Percentiles rank a stretch among this genome's conserved stretches.
Conservation (phyloP, 2,329 filamentous ascomycete genomes). For the Fusarium sp. region DNA sequence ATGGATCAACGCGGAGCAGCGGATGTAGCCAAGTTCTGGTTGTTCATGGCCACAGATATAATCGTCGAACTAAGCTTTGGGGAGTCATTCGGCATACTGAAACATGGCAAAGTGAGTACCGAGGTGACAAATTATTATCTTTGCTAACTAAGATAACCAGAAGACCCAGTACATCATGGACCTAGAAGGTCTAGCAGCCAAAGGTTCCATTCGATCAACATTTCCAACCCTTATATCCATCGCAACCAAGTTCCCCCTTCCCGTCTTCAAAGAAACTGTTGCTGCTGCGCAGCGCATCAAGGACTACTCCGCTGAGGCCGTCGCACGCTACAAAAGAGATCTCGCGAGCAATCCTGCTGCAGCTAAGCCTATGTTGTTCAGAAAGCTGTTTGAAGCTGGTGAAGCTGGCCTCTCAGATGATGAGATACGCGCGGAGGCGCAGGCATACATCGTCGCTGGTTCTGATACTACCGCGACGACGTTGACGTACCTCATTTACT, state of each 20-base stretch:
- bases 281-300: neutral
- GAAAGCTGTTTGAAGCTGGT: neutral
- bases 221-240: neutral
- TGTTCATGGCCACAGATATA: neutral
- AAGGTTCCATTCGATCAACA: neutral
- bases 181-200: neutral
- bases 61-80: neutral
- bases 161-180: neutral
- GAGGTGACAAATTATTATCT: rapidly evolving
- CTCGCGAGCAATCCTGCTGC: neutral
- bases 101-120: neutral
- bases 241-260: neutral
- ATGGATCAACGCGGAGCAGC: neutral
- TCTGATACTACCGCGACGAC: neutral
- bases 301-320: neutral
- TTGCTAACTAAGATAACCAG: neutral
- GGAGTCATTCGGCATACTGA: neutral
- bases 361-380: neutral
- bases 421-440: neutral
- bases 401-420: neutral
- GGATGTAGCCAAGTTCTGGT: neutral
- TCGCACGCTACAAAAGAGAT: neutral
- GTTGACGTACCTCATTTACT: neutral
- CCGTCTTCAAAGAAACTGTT: neutral
- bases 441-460: neutral